Percentiles rank a stretch among this genome's conserved stretches.
These are phyloP conservation scores for Immersiella caudata DNA, from an alignment of 495 filamentous ascomycete species.

Conservation along the genomic window DNA sequence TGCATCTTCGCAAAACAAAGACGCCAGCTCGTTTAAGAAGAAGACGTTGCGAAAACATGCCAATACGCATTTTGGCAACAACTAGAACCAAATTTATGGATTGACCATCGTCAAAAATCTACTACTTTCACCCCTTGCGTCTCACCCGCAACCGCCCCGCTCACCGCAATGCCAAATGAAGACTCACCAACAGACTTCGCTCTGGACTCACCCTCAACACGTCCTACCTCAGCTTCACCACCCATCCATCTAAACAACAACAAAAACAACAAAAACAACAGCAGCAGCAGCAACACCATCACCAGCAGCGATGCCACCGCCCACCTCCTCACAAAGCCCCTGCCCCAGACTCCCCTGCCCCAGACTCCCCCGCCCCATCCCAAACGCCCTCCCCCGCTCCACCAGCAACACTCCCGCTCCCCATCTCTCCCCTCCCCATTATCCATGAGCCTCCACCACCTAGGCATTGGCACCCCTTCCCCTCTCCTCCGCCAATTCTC, in stretches of 20 bases:
- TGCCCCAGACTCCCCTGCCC: not conserved
- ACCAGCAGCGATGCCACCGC: not conserved
- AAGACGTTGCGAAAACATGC: not conserved
- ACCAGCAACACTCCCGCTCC: constrained; percentile 14
- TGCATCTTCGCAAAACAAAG: not conserved
- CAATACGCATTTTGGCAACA: not conserved
- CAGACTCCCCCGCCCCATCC: not conserved
- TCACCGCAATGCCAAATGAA: constrained; percentile 4
- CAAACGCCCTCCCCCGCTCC: constrained; percentile 1
- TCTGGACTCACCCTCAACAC: not conserved
- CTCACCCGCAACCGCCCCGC: not conserved
- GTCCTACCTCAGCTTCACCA: not conserved
- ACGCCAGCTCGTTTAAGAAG: too few relatives aligned
- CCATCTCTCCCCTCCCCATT: constrained; percentile 10
- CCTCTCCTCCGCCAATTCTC: constrained; percentile 36
- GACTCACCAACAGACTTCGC: not conserved
- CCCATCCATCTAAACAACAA: not conserved
- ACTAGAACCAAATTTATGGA: not conserved
- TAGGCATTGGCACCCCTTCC: constrained; percentile 36
- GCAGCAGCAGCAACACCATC: too few relatives aligned
- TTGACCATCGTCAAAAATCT: not conserved
- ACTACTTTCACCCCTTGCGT: not conserved
- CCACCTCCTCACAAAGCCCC: constrained; percentile 4
- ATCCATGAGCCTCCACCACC: constrained; percentile 31
- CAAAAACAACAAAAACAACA: not conserved